Base-by-base conservation (phyloP, 148 eudicot species). In the Rhododendron molle region DNA sequence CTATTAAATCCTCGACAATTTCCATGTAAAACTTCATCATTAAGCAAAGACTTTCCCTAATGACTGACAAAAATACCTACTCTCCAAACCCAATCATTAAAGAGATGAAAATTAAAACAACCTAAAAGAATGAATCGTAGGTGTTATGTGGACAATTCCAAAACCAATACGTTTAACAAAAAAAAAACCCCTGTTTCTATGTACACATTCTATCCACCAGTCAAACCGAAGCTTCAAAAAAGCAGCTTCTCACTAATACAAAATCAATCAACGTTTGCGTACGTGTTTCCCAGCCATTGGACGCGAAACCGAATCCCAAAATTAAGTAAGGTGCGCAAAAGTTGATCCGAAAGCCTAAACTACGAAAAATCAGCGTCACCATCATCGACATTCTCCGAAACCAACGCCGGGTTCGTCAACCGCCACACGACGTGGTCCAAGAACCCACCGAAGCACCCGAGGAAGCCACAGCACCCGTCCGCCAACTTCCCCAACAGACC, bases 371-470 rank as follows among this genome's bases (percentile, higher is more conserved):
- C 49, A 46, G 1, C 1, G 12, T 81, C 26, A 1, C 6, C 46
- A 2, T n/a, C 69, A 1, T 43, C 69, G 1, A 0, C 38, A 49
- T 71, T 30, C 60, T 49, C 79, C 13, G 30, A 6, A 79, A 79
- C 71, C 67, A 15, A 18, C 67, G 1, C 8, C 56, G 1, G 56
- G 15, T 52, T 36, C 34, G 28, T 30, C 83, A 71, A 7, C 44
- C 4, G 40, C 83, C 67, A 52, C 21, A 34, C 28, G 46, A 81
- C 44, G 15, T 76, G 86, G 83, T 76, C 65, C 20, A 88, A 85
- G 58, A 85, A 90, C 7, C 78, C 72, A 30, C 83, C 85, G 36
- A 90, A 85, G 72, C 89, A 90, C 7, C 78, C 74, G 4, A 85
- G 56, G 32, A 90, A 34, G 0, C 90, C 87, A 28, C 69, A 15